These are phyloP conservation scores for Candida loeiensis DNA, from an alignment of 805 yeast species.

Conservation along the genomic window DNA sequence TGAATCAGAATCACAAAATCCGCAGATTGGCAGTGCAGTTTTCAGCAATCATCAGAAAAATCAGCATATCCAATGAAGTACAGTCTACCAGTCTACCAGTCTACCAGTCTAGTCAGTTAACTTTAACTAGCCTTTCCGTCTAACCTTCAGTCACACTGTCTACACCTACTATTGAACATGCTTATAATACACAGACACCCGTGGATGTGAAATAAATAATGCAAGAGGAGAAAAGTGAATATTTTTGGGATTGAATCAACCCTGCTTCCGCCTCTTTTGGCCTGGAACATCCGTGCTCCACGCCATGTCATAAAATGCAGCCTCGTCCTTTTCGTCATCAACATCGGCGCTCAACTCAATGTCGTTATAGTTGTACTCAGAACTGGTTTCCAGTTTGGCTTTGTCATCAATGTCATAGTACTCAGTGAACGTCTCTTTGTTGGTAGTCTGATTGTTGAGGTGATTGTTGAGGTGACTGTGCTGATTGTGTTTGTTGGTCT, in stretches of 20 bases:
- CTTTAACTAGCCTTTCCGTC: too few relatives aligned
- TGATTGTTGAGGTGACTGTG: too few relatives aligned
- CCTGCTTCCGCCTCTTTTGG: conserved; percentile 1
- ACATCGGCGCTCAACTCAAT: conserved; percentile 18
- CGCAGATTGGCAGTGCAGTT: too few relatives aligned
- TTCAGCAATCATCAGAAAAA: too few relatives aligned
- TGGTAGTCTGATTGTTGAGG: too few relatives aligned
- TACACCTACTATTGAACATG: too few relatives aligned
- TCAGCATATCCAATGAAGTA: too few relatives aligned
- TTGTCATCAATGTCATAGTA: background rate
- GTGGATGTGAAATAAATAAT: background rate
- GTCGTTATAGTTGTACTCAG: conserved; percentile 17
- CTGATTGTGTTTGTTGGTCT: too few relatives aligned
- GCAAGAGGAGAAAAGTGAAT: background rate
- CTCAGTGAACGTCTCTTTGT: background rate
- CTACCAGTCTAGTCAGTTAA: too few relatives aligned
- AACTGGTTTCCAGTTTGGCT: conserved; percentile 6
- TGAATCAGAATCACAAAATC: background rate
- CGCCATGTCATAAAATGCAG: conserved; percentile 15
- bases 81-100: too few relatives aligned
- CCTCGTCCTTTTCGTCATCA: conserved; percentile 18
- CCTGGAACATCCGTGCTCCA: conserved; percentile 13
- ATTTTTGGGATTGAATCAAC: background rate
- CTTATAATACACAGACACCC: too few relatives aligned
- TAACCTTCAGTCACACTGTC: too few relatives aligned